Evolutionary conservation across 2,329 filamentous ascomycete species (phyloP), one percentile per base, ranked within the genome.

Genomic region (Podosphaera leucotricha): DNA sequence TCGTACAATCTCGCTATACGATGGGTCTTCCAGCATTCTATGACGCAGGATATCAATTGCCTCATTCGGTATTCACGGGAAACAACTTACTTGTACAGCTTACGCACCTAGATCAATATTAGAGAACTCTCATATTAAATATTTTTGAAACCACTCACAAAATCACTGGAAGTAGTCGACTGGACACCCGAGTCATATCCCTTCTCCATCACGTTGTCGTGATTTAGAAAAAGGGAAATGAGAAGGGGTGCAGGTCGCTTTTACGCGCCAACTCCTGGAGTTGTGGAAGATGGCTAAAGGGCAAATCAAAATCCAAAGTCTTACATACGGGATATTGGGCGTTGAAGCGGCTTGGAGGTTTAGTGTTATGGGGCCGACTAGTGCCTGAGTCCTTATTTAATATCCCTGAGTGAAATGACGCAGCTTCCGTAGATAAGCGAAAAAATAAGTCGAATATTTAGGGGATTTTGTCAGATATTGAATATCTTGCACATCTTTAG

Each of bases 21-120:
- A 78, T 30, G 86, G 86, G 57, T 92, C 92, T 63, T 95, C 87
- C 55, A 98, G 68, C 90, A 98, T 98, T 60, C 84, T 92, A 49
- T 39, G 49, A 44, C 43, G 39, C 44, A 49, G 61, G 46, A 62
- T 61, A 52, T 53, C 48, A 41, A 54, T 15, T 39, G 30, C 36
- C 49, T 18, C 30, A 18, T 21, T 18, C 15, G n/a, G 15, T 57
- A 43, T 28, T 41, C 39, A 28, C 52, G 49, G 45, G 50, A 38
- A 44, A 41, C 7, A 26, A 48, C 71, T 64, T 77, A 95, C 87
- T 93, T 92, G 71, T 94, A 95, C 52, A 95, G 68, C 66, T 95
- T 95, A 68, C 87, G 85, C 65, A 95, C 86, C 86, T 94, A 54
- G 54, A 43, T 5, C 38, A 46, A 19, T 44, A 50, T 49, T 54